Evolutionary conservation across 805 yeast species (phyloP).

Genomic region (Wickerhamomyces xylosicus): DNA sequence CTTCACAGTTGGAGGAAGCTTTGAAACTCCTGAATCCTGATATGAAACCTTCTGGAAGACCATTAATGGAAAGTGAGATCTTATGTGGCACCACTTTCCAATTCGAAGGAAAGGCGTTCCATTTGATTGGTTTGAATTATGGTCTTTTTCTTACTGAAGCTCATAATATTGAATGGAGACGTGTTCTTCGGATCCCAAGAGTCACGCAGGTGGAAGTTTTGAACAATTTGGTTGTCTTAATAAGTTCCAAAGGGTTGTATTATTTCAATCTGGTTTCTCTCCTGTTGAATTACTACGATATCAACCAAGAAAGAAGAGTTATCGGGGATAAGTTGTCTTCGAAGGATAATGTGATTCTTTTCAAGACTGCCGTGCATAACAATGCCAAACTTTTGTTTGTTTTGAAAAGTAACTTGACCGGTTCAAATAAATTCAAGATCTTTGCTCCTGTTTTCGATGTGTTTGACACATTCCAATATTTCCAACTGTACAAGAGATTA

Average conservation of each 20-base stretch:
- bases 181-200: constrained; percentile 39
- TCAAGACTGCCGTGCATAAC: constrained; percentile 60
- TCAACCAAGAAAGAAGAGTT: constrained; percentile 22
- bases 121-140: constrained; percentile 47
- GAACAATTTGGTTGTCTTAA: constrained; percentile 42
- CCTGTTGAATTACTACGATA: constrained; percentile 43
- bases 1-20: constrained; percentile 20
- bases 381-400: constrained; percentile 47
- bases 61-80: constrained; percentile 25
- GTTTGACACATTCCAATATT: constrained; percentile 29
- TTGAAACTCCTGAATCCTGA: constrained; percentile 15
- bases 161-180: constrained; percentile 39
- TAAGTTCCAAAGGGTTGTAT: constrained; percentile 48
- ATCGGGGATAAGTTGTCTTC: constrained; percentile 38
- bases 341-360: constrained; percentile 46
- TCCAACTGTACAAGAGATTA: constrained; percentile 36
- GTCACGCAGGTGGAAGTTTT: constrained; percentile 55
- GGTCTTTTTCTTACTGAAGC: constrained; percentile 47
- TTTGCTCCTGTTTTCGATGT: constrained; percentile 48
- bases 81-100: constrained; percentile 36
- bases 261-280: constrained; percentile 57
- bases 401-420: constrained; percentile 35
- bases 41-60: constrained; percentile 15
- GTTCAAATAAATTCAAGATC: constrained; percentile 38
- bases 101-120: constrained; percentile 33